A percentile compares a stretch with the other conserved stretches of the same genome.
Conservation (phyloP, 1,284 basidiomycete species). For the Apiotrichum sp. region DNA sequence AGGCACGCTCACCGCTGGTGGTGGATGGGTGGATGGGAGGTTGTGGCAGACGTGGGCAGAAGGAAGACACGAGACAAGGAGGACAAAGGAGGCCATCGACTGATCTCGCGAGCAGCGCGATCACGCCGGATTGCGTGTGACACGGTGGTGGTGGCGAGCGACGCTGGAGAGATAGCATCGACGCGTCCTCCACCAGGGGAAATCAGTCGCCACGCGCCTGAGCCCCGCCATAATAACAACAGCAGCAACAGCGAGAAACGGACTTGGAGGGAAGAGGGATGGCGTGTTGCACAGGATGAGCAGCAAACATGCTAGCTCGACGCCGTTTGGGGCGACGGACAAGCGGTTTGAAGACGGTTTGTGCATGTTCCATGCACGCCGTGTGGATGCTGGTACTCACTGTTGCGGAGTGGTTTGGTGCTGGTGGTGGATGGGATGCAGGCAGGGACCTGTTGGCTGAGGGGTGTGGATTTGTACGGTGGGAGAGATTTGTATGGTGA, state of each 20-base stretch:
- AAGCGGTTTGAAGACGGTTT: background rate
- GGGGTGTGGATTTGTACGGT: background rate
- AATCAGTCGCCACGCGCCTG: slow-evolving; percentile 2
- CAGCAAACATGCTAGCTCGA: background rate
- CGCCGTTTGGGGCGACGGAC: background rate
- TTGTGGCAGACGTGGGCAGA: no score
- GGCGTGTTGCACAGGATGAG: no score
- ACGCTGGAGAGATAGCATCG: background rate
- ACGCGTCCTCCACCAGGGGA: background rate
- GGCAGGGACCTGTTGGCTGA: background rate
- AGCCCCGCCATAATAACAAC: background rate
- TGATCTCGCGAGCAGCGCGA: background rate
- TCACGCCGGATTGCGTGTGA: background rate
- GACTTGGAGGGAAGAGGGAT: background rate
- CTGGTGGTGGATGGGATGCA: background rate
- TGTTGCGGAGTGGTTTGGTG: background rate
- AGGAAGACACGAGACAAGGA: no score
- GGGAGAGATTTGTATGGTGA: background rate
- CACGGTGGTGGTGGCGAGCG: background rate
- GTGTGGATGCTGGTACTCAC: background rate
- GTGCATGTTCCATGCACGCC: background rate
- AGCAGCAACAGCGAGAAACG: background rate
- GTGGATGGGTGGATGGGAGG: background rate
- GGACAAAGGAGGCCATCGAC: no score
- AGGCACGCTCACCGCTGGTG: no score